phyloP scores from a whole-genome alignment of 495 filamentous ascomycete species.

The Neurospora sp. region DNA sequence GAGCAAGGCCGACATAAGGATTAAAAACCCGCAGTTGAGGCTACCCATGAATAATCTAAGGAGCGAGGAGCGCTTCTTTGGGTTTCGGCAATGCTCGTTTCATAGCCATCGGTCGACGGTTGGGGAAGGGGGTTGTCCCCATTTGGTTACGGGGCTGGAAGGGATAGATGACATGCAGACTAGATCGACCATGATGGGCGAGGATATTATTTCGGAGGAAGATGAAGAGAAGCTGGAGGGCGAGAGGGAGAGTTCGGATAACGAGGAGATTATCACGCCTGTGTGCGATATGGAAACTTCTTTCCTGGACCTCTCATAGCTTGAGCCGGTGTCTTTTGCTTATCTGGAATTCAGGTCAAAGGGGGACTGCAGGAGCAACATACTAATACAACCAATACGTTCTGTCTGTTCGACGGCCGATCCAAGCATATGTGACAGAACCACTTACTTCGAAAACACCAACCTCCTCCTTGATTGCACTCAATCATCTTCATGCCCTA shows the following conservation, averaged over 20 bases:
- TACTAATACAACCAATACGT: neutral
- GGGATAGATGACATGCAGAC: neutral
- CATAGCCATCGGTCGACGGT: slow-evolving; percentile 34
- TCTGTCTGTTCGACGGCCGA: neutral
- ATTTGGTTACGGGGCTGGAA: slow-evolving; percentile 7
- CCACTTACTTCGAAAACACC: neutral
- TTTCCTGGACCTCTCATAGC: slow-evolving; percentile 17
- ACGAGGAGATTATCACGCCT: slow-evolving; percentile 13
- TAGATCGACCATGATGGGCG: neutral
- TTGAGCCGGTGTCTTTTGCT: neutral
- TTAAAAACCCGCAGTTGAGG: slow-evolving; percentile 41
- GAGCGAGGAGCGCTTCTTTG: slow-evolving; percentile 37
- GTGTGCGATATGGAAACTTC: slow-evolving; percentile 17
- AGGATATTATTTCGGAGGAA: neutral
- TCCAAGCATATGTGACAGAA: neutral
- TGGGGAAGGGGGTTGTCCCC: slow-evolving; percentile 34
- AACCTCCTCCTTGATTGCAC: neutral
- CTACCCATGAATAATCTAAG: slow-evolving; percentile 33
- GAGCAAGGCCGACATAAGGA: slow-evolving; percentile 30
- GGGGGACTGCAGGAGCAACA: neutral
- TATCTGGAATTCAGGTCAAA: neutral
- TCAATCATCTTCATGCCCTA: neutral
- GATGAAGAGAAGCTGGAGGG: slow-evolving; percentile 7
- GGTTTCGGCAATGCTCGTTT: slow-evolving; percentile 39
- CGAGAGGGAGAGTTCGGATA: slow-evolving; percentile 6